Conservation (phyloP, 345 rosid genomes). For the Gossypium australe region DNA sequence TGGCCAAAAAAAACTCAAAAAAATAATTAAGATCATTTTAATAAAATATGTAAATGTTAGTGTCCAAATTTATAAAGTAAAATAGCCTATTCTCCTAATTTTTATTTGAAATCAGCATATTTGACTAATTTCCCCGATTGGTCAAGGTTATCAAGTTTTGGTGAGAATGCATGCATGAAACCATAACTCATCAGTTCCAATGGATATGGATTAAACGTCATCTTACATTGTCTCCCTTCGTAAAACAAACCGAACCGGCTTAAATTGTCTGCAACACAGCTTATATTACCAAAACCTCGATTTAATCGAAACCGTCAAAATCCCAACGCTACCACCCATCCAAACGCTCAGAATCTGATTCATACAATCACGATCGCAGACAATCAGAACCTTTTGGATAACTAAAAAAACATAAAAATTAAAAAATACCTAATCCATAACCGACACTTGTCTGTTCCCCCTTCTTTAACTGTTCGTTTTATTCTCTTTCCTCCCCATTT, state of each 20-base stretch:
- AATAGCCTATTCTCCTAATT: too few relatives aligned
- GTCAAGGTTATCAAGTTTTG: not conserved
- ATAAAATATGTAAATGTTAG: too few relatives aligned
- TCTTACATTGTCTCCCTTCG: not conserved
- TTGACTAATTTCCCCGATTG: not conserved
- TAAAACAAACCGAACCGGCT: not conserved
- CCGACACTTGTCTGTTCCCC: not conserved
- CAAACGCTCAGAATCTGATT: not conserved
- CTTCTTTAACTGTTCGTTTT: not conserved
- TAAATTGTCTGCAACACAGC: not conserved
- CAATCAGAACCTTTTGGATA: not conserved
- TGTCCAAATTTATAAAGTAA: too few relatives aligned
- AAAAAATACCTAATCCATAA: not conserved
- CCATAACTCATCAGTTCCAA: not conserved
- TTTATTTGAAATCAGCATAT: too few relatives aligned
- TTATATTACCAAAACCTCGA: not conserved
- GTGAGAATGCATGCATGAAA: not conserved
- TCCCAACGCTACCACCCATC: not conserved
- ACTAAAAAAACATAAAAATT: not conserved
- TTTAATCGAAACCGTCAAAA: not conserved
- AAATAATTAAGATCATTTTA: too few relatives aligned
- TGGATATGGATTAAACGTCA: constrained; percentile 14
- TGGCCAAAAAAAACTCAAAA: rapidly evolving
- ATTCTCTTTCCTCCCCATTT: not conserved
- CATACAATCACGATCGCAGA: not conserved